Conservation (phyloP, 176 grass and related monocot genomes). For the Phragmites australis region DNA sequence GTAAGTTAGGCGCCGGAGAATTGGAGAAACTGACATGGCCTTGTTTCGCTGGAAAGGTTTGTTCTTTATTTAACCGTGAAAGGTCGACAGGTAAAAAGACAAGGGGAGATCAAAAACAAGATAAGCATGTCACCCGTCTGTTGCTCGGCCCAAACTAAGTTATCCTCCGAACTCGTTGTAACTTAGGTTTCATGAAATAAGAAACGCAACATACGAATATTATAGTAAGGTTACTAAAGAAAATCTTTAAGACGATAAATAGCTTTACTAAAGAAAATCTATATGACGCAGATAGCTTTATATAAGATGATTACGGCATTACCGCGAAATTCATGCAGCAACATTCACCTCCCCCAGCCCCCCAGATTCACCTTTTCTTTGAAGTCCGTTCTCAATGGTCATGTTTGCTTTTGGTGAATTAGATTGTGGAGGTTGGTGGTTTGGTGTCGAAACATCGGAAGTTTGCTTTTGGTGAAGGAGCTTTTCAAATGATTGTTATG, state of each 20-base stretch:
- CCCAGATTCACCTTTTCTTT: neutral
- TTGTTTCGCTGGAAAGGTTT: neutral
- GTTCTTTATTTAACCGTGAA: slow-evolving; percentile 17
- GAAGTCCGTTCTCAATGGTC: neutral
- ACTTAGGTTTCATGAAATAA: neutral
- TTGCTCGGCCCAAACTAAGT: neutral
- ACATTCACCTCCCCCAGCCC: too few species aligned
- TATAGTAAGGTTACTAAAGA: too few species aligned
- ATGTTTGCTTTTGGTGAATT: too few species aligned
- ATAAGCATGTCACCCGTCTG: neutral
- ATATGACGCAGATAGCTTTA: neutral
- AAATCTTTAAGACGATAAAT: too few species aligned
- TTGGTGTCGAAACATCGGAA: neutral
- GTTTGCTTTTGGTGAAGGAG: neutral
- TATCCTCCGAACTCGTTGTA: neutral
- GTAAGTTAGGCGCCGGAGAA: slow-evolving; percentile 22
- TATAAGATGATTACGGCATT: neutral
- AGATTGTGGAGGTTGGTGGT: slow-evolving; percentile 17
- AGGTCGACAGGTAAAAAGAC: neutral
- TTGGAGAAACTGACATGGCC: neutral
- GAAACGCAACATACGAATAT: too few species aligned
- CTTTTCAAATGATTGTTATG: neutral
- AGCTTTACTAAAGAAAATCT: too few species aligned
- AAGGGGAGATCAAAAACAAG: neutral
- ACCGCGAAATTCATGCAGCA: too few species aligned